Percentiles rank a stretch among this genome's conserved stretches.
Evolutionary conservation across 2,329 filamentous ascomycete genomes (phyloP).

Genomic region (Stachybotrys elegans): DNA sequence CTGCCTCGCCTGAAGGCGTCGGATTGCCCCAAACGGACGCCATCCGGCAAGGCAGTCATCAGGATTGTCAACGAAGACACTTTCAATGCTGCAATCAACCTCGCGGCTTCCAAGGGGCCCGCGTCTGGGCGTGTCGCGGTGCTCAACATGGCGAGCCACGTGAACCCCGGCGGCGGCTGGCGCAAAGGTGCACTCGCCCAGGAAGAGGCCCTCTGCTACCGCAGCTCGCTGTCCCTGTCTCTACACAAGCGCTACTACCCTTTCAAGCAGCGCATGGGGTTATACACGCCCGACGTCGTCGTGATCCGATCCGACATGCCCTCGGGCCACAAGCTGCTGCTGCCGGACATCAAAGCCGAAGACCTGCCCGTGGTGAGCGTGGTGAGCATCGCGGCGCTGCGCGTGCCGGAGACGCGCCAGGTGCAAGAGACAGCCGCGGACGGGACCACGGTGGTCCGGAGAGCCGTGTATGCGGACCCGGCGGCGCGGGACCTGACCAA

Average conservation of each 20-base stretch:
- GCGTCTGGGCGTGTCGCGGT: constrained; percentile 43
- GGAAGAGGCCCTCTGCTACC: constrained; percentile 65
- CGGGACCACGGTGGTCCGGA: constrained; percentile 18
- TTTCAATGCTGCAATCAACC: constrained; percentile 48
- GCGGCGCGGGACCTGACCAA: constrained; percentile 50
- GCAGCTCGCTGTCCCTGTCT: constrained; percentile 48
- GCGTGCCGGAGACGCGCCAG: constrained; percentile 28
- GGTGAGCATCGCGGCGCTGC: constrained; percentile 55
- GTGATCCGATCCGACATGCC: constrained; percentile 48
- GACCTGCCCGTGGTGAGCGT: constrained; percentile 50
- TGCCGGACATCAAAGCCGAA: constrained; percentile 21
- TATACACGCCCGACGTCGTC: constrained; percentile 58
- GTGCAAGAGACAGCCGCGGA: constrained; percentile 11
- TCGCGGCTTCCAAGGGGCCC: constrained; percentile 20
- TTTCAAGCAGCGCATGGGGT: constrained; percentile 38
- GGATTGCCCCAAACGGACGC: constrained; percentile 36
- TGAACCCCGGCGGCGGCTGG: constrained; percentile 59
- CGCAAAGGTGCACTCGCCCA: constrained; percentile 57
- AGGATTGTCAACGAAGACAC: constrained; percentile 52
- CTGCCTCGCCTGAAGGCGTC: constrained; percentile 32
- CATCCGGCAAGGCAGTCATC: constrained; percentile 28
- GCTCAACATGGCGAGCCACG: constrained; percentile 61
- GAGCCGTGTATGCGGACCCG: constrained; percentile 32
- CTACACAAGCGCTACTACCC: constrained; percentile 48
- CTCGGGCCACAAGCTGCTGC: constrained; percentile 40